A percentile compares a stretch with the other conserved stretches of the same genome.
phyloP scores from a whole-genome alignment of 2,329 filamentous ascomycete species.

The Botrytis medusae region DNA sequence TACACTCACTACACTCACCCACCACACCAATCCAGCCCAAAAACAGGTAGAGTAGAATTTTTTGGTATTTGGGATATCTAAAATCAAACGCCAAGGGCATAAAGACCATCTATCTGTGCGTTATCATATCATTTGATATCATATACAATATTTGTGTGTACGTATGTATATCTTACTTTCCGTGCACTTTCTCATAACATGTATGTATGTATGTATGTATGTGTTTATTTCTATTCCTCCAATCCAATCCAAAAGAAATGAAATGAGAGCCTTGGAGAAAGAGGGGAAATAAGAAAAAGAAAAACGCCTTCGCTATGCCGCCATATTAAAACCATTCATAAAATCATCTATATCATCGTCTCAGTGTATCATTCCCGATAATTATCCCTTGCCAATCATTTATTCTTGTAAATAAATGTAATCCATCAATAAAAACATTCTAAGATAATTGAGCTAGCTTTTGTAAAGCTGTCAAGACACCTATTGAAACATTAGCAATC shows the following conservation, averaged over 20 bases:
- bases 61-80: neutral
- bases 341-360: slow-evolving; percentile 17
- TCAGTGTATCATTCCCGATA: neutral
- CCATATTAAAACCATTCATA: neutral
- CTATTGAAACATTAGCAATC: slow-evolving; percentile 37
- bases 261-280: neutral
- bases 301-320: slow-evolving; percentile 20
- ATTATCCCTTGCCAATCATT: neutral
- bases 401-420: neutral
- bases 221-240: neutral
- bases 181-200: neutral
- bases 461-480: slow-evolving; percentile 53
- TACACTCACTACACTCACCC: neutral
- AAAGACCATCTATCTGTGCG: neutral
- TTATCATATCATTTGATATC: neutral
- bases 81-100: neutral
- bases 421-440: neutral
- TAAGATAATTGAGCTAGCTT: slow-evolving; percentile 45
- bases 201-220: neutral
- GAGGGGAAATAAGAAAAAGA: neutral
- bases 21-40: neutral
- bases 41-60: neutral
- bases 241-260: slow-evolving; percentile 7
- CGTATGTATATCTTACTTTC: neutral
- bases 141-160: neutral